phyloP scores from a whole-genome alignment of 257 asterid genomes.

The Marsdenia floribunda region DNA sequence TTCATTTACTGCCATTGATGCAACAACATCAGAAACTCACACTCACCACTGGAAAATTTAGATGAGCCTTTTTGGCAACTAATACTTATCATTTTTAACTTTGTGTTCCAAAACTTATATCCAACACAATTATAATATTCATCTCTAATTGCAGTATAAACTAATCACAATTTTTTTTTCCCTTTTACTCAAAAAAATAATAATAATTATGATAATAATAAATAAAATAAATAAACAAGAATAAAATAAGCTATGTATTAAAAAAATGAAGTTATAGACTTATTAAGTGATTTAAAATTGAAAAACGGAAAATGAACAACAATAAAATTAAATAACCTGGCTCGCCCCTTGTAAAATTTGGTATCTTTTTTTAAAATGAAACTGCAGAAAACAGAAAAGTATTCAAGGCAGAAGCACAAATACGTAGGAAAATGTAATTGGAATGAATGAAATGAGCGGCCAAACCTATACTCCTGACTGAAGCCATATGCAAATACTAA shows the following conservation, averaged over 20 bases:
- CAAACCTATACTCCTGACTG: constrained; percentile 68
- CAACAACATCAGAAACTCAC: not conserved
- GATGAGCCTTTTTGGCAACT: not conserved
- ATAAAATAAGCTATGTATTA: not conserved
- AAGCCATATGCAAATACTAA: constrained; percentile 62
- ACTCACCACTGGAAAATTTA: not conserved
- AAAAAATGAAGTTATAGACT: not conserved
- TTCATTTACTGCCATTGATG: not conserved
- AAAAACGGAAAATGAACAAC: not conserved
- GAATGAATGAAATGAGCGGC: not conserved
- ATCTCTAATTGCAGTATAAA: not conserved
- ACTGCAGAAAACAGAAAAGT: constrained; percentile 33
- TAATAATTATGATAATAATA: too few relatives aligned
- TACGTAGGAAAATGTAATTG: not conserved
- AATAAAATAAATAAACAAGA: too few relatives aligned
- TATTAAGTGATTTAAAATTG: not conserved
- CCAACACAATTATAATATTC: not conserved
- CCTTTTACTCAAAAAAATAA: not conserved
- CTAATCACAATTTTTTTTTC: not conserved
- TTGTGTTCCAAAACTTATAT: not conserved
- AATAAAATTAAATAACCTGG: constrained; percentile 39
- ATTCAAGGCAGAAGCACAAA: not conserved
- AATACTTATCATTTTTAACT: not conserved
- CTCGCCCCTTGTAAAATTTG: constrained; percentile 75
- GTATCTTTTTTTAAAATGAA: constrained; percentile 67